A percentile compares a stretch with the other conserved stretches of the same genome.
These are phyloP conservation scores for Delonix regia DNA, from an alignment of 306 rosid genomes.

Conservation along the genomic window DNA sequence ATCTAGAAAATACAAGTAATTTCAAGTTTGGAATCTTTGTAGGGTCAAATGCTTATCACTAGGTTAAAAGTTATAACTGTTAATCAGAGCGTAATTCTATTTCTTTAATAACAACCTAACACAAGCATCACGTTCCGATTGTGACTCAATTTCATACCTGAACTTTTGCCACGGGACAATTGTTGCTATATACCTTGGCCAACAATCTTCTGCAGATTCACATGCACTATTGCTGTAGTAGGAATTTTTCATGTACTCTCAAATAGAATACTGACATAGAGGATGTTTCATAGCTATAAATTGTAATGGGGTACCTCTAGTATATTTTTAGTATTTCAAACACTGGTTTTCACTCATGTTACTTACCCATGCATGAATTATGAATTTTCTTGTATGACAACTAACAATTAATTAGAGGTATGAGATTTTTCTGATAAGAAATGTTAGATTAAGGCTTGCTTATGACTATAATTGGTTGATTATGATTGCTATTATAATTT, in stretches of 20 bases:
- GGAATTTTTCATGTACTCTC: background rate
- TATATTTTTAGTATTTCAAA: background rate
- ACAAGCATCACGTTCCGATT: too few species aligned
- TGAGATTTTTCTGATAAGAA: conserved; percentile 1
- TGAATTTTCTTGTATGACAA: background rate
- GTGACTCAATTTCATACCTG: too few species aligned
- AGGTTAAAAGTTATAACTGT: too few species aligned
- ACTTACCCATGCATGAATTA: background rate
- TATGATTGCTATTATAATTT: background rate
- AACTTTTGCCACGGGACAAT: too few species aligned
- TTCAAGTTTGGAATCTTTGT: background rate
- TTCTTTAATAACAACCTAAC: too few species aligned
- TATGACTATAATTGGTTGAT: background rate
- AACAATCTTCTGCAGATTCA: background rate
- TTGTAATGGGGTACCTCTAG: background rate
- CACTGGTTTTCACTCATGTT: background rate
- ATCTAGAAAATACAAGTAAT: background rate
- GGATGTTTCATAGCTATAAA: background rate
- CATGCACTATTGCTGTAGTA: background rate
- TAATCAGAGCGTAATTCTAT: too few species aligned
- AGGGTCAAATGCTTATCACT: too few species aligned
- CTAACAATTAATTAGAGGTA: background rate
- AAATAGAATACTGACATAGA: background rate
- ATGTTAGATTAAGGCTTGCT: background rate
- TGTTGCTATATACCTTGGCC: too few species aligned